Percentiles rank a stretch among this genome's conserved stretches.
Conservation (phyloP, 306 rosid genomes). For the Lathyrus aphaca region DNA sequence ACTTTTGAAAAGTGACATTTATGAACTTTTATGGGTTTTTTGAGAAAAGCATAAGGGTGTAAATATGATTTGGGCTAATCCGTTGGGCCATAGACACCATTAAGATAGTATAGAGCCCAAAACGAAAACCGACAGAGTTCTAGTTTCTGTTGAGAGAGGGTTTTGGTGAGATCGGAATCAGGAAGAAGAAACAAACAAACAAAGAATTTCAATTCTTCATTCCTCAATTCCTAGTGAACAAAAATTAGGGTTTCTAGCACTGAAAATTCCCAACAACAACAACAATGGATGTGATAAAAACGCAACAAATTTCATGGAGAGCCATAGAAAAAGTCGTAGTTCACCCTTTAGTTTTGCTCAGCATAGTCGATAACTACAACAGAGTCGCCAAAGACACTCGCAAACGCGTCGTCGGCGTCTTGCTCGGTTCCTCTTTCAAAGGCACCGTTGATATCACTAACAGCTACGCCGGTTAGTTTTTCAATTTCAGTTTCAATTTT, state of each 20-base stretch:
- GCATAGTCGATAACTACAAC: constrained; percentile 92
- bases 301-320: constrained; percentile 73
- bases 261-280: not conserved
- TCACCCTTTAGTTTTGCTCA: constrained; percentile 83
- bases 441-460: constrained; percentile 90
- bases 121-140: not conserved
- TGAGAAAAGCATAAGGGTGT: too few relatives aligned
- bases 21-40: too few relatives aligned
- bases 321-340: constrained; percentile 84
- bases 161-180: constrained; percentile 28
- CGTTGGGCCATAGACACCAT: not conserved
- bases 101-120: not conserved
- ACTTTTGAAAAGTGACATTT: too few relatives aligned
- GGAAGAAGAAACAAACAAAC: not conserved
- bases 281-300: constrained; percentile 80
- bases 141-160: not conserved
- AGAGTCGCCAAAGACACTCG: constrained; percentile 87
- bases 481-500: not conserved
- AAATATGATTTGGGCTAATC: not conserved
- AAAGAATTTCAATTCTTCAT: not conserved
- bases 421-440: constrained; percentile 74
- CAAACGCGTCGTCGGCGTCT: constrained; percentile 82
- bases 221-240: not conserved
- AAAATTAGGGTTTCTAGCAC: not conserved
- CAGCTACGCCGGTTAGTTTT: constrained; percentile 73